Evolutionary conservation across 1,284 basidiomycete species (phyloP), one percentile per base, ranked within the genome.

Genomic region (Trichosporon asahii): DNA sequence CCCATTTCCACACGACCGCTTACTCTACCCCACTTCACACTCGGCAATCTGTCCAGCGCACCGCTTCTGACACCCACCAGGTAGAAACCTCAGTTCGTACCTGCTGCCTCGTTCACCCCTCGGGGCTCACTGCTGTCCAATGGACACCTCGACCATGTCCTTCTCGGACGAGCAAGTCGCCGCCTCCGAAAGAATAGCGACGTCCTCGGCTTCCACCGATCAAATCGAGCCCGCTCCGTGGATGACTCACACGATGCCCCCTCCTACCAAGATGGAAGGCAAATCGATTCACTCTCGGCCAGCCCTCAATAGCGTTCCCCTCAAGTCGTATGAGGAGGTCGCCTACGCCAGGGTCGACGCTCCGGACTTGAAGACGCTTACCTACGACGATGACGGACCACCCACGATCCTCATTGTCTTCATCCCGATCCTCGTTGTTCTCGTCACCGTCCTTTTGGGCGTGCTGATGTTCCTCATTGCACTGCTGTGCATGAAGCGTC

Each of bases 391-490:
- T n/a, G 76, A 78, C 44, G 71, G 71, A n/a, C 73, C 73, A 27
- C 78, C 79, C 14, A 78, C 79, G 7, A 33, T 80, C 25, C 66
- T 82, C 7, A 73, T 83, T 65, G 69, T 82, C 11, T 79, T 82
- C 66, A 79, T 98, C 11, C 95, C 95, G 29, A 88, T 97, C 70
- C 89, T 97, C 79, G 92, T 97, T 82, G 90, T 99, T 63, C 88
- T 98, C 65, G 91, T 92, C 37, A 95, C 94, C 1, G 90, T 99
- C 75, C 88, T 99, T 70, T 91, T 98, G 81, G 89, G 98, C 61
- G 89, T 97, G 71, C 87, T 97, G 64, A 86, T 95, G 72, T 95
- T 97, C 85, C 88, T 96, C 65, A 85, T 95, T 76, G 94, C 92
- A 77, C 89, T 95, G 68, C 87, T 97, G 77, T 87, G 95, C 72